phyloP scores from a whole-genome alignment of 768 basidiomycete genomes.

The Lentinula detonsa region DNA sequence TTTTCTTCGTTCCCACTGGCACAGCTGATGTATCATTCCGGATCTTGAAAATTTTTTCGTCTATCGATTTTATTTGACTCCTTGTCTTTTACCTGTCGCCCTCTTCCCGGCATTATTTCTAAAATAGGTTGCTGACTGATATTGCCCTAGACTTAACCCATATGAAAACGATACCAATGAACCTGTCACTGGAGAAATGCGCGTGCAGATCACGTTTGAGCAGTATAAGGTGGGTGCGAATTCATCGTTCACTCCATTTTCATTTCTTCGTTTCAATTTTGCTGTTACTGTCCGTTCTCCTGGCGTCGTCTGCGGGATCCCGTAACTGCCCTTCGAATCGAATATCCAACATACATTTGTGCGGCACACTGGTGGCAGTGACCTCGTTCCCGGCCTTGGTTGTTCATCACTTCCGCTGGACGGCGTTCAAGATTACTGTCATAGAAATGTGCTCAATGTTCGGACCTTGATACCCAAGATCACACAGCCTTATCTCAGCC shows the following conservation, averaged over 20 bases:
- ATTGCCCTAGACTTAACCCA: slow-evolving; percentile 52
- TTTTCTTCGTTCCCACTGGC: slow-evolving; percentile 9
- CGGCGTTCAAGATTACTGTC: too few relatives aligned
- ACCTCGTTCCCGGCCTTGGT: too few relatives aligned
- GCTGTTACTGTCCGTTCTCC: too few relatives aligned
- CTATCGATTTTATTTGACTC: slow-evolving; percentile 3
- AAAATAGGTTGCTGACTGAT: slow-evolving; percentile 5
- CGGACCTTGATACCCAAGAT: background rate
- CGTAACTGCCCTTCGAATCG: too few relatives aligned
- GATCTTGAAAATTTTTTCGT: slow-evolving; percentile 9
- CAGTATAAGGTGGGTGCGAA: slow-evolving; percentile 67
- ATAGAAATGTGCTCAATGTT: background rate
- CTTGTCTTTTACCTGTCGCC: background rate
- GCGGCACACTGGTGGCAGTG: too few relatives aligned
- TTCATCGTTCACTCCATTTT: background rate
- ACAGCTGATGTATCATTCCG: slow-evolving; percentile 8
- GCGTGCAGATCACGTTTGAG: slow-evolving; percentile 91
- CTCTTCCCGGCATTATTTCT: background rate
- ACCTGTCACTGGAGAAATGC: slow-evolving; percentile 86
- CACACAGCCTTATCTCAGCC: background rate
- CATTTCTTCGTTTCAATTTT: background rate
- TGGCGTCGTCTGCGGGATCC: too few relatives aligned
- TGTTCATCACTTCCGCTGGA: too few relatives aligned
- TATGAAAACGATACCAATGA: slow-evolving; percentile 55
- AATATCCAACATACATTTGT: too few relatives aligned